Evolutionary conservation across 768 basidiomycete species (phyloP), one percentile per base, ranked within the genome.

Genomic region (Kwoniella pini): DNA sequence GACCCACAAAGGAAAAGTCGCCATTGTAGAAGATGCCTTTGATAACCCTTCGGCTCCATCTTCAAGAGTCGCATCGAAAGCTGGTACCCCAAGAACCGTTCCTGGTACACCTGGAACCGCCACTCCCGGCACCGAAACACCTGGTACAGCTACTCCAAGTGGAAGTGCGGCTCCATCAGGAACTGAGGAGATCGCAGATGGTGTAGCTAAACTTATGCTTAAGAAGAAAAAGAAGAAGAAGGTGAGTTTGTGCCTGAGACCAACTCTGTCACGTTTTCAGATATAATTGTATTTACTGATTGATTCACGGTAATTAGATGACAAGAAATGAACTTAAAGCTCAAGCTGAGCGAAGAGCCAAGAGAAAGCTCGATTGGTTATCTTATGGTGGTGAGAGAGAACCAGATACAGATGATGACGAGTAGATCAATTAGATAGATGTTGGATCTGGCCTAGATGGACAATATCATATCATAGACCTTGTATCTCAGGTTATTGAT

Each of bases 211-310:
- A 45, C 51, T 74, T 26, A 64, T 57, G 22, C 30, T 74, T 53
- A 77, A 75, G 73, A 73, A 81, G 52, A 87, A 82, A 80, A 91
- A 88, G 83, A 94, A 93, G 83, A 95, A 95, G 83, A 95, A 92
- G 81, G 38, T 83, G 76, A 91, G 68, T 54, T 24, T 7, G n/a
- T n/a, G n/a, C n/a, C n/a, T n/a, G n/a, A n/a, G n/a, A n/a, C n/a
- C n/a, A n/a, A n/a, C n/a, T n/a, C n/a, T n/a, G n/a, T n/a, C n/a
- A n/a, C n/a, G n/a, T n/a, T n/a, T n/a, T n/a, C n/a, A n/a, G n/a
- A n/a, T n/a, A n/a, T n/a, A n/a, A n/a, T n/a, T n/a, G n/a, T n/a
- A n/a, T n/a, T n/a, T n/a, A n/a, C n/a, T n/a, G n/a, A n/a, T n/a
- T n/a, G n/a, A n/a, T n/a, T n/a, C n/a, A n/a, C n/a, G n/a, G n/a